Evolutionary conservation across 2,329 filamentous ascomycete genomes (phyloP).

Genomic region (Fusarium xylarioides): DNA sequence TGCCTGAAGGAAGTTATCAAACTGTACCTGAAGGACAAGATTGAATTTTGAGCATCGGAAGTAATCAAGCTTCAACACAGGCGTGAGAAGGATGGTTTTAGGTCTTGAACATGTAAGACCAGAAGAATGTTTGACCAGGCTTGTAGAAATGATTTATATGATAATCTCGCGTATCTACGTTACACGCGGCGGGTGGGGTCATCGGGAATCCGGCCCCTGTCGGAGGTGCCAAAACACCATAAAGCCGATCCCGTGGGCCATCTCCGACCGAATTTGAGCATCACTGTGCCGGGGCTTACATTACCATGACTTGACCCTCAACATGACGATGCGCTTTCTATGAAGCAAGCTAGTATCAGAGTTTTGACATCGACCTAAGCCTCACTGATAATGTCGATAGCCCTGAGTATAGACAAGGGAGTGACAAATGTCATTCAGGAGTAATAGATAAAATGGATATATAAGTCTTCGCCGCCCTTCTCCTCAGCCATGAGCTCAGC

Average conservation of each 20-base stretch:
- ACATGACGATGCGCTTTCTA: not conserved
- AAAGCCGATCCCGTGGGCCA: conserved; percentile 29
- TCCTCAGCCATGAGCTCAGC: not conserved
- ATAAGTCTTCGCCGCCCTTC: not conserved
- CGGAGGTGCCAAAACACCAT: conserved; percentile 18
- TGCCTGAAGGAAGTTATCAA: conserved; percentile 50
- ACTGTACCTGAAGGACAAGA: conserved; percentile 21
- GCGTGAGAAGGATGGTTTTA: not conserved
- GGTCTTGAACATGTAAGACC: not conserved
- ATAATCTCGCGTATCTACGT: not conserved
- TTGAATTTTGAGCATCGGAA: not conserved
- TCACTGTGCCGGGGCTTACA: conserved; percentile 1
- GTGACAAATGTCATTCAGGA: not conserved
- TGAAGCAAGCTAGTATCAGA: not conserved
- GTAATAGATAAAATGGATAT: not conserved
- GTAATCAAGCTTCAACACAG: not conserved
- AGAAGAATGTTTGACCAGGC: not conserved
- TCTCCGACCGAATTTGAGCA: conserved; percentile 21
- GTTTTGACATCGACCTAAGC: not conserved
- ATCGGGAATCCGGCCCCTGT: conserved; percentile 24
- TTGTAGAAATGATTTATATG: not conserved
- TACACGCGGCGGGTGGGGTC: not conserved
- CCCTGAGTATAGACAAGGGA: not conserved
- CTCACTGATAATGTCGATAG: not conserved
- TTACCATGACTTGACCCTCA: not conserved